Percentiles rank a stretch among this genome's conserved stretches.
Conservation (phyloP, 768 basidiomycete species). For the Serpula lacrymans region DNA sequence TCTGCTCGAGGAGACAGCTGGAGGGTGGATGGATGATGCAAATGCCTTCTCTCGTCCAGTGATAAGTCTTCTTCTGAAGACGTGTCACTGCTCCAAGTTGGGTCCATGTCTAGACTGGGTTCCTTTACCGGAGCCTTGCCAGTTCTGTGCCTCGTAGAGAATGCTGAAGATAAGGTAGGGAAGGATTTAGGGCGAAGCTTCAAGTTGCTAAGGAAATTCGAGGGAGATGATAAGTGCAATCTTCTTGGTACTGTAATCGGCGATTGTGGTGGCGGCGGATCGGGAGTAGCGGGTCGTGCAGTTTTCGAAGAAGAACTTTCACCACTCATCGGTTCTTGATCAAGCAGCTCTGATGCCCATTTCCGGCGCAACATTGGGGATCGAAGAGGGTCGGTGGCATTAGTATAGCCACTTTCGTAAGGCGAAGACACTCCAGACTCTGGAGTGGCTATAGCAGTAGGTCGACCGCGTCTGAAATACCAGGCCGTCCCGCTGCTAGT, state of each 20-base stretch:
- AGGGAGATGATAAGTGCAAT: constrained; percentile 13
- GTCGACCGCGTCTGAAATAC: constrained; percentile 51
- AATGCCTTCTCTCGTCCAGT: constrained; percentile 10
- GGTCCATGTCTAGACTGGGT: constrained; percentile 30
- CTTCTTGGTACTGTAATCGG: constrained; percentile 9
- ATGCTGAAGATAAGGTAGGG: constrained; percentile 38
- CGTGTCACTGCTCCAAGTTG: constrained; percentile 58
- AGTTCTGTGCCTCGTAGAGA: constrained; percentile 23
- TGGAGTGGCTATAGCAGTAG: constrained; percentile 17
- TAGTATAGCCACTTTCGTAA: constrained; percentile 20
- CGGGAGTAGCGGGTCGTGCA: constrained; percentile 9
- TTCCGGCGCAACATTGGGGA: constrained; percentile 43
- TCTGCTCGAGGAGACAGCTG: too few species aligned
- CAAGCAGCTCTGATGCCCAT: constrained; percentile 44
- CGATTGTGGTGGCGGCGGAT: constrained; percentile 3
- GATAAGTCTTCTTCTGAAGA: constrained; percentile 47
- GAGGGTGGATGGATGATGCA: constrained; percentile 4
- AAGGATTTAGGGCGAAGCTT: constrained; percentile 44
- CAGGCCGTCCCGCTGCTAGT: constrained; percentile 46
- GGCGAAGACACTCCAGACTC: constrained; percentile 34
- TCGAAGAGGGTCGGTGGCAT: constrained; percentile 35
- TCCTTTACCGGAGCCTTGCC: constrained; percentile 20
- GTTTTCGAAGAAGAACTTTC: constrained; percentile 8
- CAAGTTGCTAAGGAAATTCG: constrained; percentile 40
- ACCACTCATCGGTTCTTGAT: constrained; percentile 15